Conservation (phyloP, 306 rosid species). For the Rosa chinensis region DNA sequence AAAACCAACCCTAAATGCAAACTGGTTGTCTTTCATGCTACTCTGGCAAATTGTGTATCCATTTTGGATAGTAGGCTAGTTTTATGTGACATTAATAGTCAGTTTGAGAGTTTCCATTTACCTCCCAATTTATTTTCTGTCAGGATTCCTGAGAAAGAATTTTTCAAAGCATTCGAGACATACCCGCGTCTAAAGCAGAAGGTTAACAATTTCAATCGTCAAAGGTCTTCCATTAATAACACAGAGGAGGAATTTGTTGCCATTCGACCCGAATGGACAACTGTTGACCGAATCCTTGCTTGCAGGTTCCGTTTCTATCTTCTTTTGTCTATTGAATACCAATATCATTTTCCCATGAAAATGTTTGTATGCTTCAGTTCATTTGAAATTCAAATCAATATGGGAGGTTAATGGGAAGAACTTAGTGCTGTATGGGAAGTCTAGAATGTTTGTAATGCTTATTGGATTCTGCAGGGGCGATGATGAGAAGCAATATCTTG, state of each 20-base stretch:
- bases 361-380: conserved; percentile 17
- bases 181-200: conserved; percentile 84
- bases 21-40: neutral
- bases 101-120: conserved; percentile 32
- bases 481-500: conserved; percentile 79
- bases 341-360: neutral
- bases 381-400: conserved; percentile 1
- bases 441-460: neutral
- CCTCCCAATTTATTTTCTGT: conserved; percentile 14
- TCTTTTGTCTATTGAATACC: conserved; percentile 19
- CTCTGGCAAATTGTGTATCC: neutral
- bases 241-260: conserved; percentile 90
- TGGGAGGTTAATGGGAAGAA: neutral
- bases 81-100: conserved; percentile 13
- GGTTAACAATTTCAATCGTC: conserved; percentile 81
- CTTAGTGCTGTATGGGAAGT: neutral
- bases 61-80: neutral
- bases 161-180: conserved; percentile 80
- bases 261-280: conserved; percentile 97
- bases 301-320: conserved; percentile 62
- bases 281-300: conserved; percentile 88
- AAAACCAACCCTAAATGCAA: neutral
- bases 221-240: conserved; percentile 61
- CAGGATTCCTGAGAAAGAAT: conserved; percentile 98
- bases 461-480: conserved; percentile 61